Evolutionary conservation across 2,329 filamentous ascomycete genomes (phyloP), one percentile per base, ranked within the genome.

Genomic region (Emydomyces testavorans): DNA sequence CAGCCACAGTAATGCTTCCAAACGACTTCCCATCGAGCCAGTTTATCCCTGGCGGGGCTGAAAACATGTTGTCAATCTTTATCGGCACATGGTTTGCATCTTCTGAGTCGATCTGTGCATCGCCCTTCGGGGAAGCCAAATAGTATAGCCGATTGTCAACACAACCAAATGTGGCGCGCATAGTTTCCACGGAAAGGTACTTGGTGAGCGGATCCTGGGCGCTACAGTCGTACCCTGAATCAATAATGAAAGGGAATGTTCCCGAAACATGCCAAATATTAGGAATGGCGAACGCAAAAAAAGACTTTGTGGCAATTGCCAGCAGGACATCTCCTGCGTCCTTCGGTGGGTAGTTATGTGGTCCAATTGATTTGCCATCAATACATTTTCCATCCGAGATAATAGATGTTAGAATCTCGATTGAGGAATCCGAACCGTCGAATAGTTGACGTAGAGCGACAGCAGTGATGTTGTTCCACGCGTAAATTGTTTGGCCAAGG

Each of bases 201-300:
- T 26, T 26, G 29, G 15, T 16, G 21, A 45, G 42, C 31, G 31
- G 42, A n/a, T 45, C 42, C 5, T 13, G 23, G 23, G 42, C n/a
- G n/a, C n/a, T n/a, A n/a, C n/a, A n/a, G n/a, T n/a, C n/a, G n/a
- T n/a, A n/a, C n/a, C n/a, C n/a, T n/a, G n/a, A n/a, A n/a, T n/a
- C n/a, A n/a, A n/a, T n/a, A n/a, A n/a, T n/a, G 36, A 45, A 45
- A 45, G 31, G 31, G 42, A 45, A 45, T 20, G 15, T 26, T n/a
- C 42, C 31, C 6, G 42, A 26, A 31, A 29, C 42, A n/a, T 23
- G 8, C 42, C 31, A 45, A 20, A 45, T 28, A 24, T 28, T 8
- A 13, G 42, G 31, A 11, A 36, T 45, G n/a, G 29, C 42, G 11
- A 45, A 45, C 6, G 18, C 42, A 45, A 45, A 36, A 8, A 37